phyloP scores from a whole-genome alignment of 1,284 basidiomycete genomes.

The Austroboletus olivaceoglutinosus region DNA sequence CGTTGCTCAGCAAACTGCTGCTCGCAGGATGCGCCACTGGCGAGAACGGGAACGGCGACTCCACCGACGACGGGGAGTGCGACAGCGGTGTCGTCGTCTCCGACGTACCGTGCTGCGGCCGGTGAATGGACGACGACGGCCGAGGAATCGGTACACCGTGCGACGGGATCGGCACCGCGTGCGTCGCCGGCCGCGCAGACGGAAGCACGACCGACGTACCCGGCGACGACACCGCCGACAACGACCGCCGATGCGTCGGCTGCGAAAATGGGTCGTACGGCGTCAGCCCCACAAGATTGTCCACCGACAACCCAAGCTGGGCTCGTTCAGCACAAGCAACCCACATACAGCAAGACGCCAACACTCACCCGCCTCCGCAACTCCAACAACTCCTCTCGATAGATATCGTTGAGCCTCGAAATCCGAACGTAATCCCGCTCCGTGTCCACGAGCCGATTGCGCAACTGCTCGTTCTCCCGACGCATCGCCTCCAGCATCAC shows the following conservation, averaged over 20 bases:
- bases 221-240: conserved; percentile 45
- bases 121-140: conserved; percentile 58
- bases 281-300: conserved; percentile 69
- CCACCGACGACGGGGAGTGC: conserved; percentile 58
- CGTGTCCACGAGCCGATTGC: conserved; percentile 61
- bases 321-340: neutral
- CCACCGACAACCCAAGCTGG: conserved; percentile 69
- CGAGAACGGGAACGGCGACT: conserved; percentile 56
- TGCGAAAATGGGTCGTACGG: conserved; percentile 61
- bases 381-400: conserved; percentile 76
- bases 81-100: conserved; percentile 57
- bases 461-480: conserved; percentile 70
- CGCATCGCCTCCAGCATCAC: conserved; percentile 70
- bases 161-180: conserved; percentile 62
- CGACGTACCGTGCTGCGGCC: conserved; percentile 43
- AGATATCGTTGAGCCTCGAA: conserved; percentile 72
- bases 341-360: neutral
- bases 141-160: conserved; percentile 68
- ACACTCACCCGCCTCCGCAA: conserved; percentile 60
- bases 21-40: conserved; percentile 49
- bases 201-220: conserved; percentile 44
- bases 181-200: conserved; percentile 26
- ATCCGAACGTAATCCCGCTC: conserved; percentile 74
- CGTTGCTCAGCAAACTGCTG: conserved; percentile 53
- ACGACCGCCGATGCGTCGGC: conserved; percentile 58